phyloP scores from a whole-genome alignment of 2,329 filamentous ascomycete species.

The Helotiales sp. region DNA sequence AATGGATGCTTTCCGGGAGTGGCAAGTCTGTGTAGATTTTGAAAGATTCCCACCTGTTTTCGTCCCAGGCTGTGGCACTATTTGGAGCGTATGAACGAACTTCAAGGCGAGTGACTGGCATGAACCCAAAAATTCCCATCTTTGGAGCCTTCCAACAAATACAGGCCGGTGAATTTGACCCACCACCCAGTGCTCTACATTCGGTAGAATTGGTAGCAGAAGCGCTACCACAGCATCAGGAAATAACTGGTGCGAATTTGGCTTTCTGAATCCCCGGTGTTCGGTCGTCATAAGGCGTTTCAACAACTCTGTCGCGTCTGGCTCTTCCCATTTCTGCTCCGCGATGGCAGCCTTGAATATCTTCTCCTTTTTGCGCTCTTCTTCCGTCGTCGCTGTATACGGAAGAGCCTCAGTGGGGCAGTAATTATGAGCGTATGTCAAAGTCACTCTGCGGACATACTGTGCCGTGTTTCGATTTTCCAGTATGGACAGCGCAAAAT shows the following conservation, averaged over 20 bases:
- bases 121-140: constrained; percentile 7
- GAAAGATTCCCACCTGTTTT: background rate
- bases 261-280: background rate
- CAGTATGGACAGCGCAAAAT: constrained; percentile 6
- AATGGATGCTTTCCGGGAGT: background rate
- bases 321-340: constrained; percentile 15
- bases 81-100: background rate
- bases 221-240: constrained; percentile 3
- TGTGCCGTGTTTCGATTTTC: background rate
- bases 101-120: constrained; percentile 1
- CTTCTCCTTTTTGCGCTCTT: background rate
- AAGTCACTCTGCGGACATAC: constrained; percentile 2
- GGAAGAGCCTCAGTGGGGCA: background rate
- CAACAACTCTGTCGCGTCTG: constrained; percentile 3
- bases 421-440: background rate
- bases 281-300: constrained; percentile 9
- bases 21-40: constrained; percentile 6
- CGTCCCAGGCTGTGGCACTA: constrained; percentile 1
- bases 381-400: constrained; percentile 5
- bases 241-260: background rate
- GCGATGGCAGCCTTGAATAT: constrained; percentile 3
- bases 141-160: constrained; percentile 1
- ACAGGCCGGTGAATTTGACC: background rate
- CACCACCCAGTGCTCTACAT: constrained; percentile 4
- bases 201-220: constrained; percentile 5